Evolutionary conservation across 305 asterid genomes (phyloP).

Genomic region (Petunia hybrid): DNA sequence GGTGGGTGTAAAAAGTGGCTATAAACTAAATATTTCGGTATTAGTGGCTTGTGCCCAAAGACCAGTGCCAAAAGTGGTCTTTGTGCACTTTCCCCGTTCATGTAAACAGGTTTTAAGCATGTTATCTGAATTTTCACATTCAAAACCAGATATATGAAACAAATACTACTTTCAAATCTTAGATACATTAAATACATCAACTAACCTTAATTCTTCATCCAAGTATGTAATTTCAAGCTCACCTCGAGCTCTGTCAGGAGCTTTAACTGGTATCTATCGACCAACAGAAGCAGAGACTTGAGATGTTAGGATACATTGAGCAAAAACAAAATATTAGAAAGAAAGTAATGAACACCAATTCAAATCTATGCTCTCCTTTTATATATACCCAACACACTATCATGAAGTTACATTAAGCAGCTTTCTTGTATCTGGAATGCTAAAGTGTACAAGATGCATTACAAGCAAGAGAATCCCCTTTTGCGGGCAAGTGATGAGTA

Average conservation of each 20-base stretch:
- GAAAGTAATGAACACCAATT: background rate
- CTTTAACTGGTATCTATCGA: constrained; percentile 81
- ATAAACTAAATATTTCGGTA: no score
- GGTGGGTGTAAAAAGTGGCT: no score
- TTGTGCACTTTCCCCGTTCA: no score
- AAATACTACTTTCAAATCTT: no score
- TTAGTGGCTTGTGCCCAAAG: no score
- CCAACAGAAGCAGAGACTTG: background rate
- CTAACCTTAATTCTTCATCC: constrained; percentile 82
- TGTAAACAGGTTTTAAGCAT: no score
- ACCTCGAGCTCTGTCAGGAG: constrained; percentile 75
- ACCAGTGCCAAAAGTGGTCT: no score
- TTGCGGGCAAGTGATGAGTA: background rate
- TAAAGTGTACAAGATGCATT: background rate
- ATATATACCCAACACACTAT: background rate
- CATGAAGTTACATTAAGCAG: constrained; percentile 6
- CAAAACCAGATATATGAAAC: no score
- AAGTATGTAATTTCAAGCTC: constrained; percentile 83
- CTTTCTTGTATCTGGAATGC: background rate
- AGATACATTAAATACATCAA: background rate
- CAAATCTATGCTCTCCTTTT: background rate
- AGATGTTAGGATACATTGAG: background rate
- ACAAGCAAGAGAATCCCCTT: background rate
- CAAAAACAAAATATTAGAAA: background rate
- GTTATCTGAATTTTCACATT: no score